A percentile compares a stretch with the other conserved stretches of the same genome.
Conservation (phyloP, 345 rosid genomes). For the Adansonia digitata region DNA sequence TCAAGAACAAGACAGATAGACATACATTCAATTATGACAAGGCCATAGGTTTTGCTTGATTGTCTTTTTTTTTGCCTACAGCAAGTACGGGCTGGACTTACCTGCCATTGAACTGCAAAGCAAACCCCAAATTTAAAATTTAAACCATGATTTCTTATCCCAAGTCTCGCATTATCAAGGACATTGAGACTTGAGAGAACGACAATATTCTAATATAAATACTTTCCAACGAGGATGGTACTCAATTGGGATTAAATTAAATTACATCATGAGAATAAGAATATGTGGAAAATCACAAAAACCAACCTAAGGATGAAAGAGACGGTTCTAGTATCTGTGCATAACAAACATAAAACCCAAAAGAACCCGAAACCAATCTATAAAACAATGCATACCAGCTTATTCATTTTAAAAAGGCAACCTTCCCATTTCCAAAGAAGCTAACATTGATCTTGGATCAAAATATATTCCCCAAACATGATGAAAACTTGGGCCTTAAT, state of each 20-base stretch:
- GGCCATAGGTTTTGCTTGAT: not conserved
- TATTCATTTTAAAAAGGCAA: not conserved
- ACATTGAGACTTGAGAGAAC: not conserved
- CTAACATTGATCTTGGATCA: not conserved
- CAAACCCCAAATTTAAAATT: not conserved
- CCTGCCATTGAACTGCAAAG: not conserved
- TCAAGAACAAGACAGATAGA: not conserved
- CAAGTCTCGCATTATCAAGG: not conserved
- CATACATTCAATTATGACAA: not conserved
- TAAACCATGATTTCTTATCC: not conserved
- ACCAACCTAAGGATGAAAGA: not conserved
- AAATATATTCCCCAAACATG: not conserved
- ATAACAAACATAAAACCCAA: not conserved
- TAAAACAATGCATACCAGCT: not conserved
- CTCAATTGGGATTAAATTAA: not conserved
- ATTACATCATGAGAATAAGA: too few species aligned
- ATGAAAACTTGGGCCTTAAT: not conserved
- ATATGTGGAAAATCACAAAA: not conserved
- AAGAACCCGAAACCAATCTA: not conserved
- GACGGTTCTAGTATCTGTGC: not conserved
- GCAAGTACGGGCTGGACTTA: not conserved
- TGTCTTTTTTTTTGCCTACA: not conserved
- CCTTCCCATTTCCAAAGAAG: not conserved
- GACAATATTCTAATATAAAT: not conserved
- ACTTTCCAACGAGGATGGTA: not conserved